Evolutionary conservation across 805 yeast species (phyloP).

Genomic region (Sugiyamaella smithiae): DNA sequence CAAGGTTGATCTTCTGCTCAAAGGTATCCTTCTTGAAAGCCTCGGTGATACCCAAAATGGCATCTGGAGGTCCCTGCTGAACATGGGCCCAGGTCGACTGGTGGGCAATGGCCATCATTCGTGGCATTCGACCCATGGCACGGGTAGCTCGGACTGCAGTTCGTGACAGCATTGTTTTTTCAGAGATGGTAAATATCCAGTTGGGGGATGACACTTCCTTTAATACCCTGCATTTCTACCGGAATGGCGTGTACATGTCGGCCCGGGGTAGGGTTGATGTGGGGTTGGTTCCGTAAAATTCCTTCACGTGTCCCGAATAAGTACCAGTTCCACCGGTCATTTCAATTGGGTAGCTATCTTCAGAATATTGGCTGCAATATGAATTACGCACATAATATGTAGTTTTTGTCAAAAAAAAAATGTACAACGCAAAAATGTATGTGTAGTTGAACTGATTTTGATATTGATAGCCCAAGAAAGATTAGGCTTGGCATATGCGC

Average conservation of each 20-base stretch:
- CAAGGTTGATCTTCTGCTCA: conserved; percentile 51
- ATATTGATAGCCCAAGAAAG: too few relatives aligned
- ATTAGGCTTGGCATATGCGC: too few relatives aligned
- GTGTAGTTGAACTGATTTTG: too few relatives aligned
- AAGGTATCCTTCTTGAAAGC: conserved; percentile 62
- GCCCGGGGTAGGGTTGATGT: conserved; percentile 2
- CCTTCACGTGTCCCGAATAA: too few relatives aligned
- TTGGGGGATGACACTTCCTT: neutral
- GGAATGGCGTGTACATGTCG: conserved; percentile 1
- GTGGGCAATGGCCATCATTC: conserved; percentile 4
- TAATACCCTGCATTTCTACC: neutral
- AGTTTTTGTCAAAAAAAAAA: too few relatives aligned
- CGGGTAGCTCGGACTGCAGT: conserved; percentile 1
- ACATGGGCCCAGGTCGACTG: conserved; percentile 40
- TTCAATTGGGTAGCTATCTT: too few relatives aligned
- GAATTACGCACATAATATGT: too few relatives aligned
- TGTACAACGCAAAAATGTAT: too few relatives aligned
- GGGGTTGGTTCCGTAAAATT: conserved; percentile 6
- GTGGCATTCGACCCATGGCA: neutral
- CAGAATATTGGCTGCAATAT: too few relatives aligned
- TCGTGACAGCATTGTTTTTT: conserved; percentile 1
- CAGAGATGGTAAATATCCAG: neutral
- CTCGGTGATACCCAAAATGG: conserved; percentile 71
- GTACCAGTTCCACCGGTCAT: too few relatives aligned
- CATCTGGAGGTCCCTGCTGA: conserved; percentile 75